Conservation (phyloP, 768 basidiomycete genomes). For the Kwoniella bestiolae region DNA sequence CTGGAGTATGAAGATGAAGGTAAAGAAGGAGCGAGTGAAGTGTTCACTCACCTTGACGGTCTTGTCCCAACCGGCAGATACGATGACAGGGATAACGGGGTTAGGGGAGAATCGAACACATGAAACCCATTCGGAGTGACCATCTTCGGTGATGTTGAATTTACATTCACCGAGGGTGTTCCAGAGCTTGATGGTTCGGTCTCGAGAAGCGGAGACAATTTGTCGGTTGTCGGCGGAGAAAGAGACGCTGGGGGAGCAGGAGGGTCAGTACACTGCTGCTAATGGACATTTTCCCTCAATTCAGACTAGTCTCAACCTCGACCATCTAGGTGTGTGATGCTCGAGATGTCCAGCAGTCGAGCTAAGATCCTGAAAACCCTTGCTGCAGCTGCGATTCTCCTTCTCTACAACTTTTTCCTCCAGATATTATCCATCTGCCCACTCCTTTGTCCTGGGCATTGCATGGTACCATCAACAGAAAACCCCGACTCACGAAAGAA, state of each 20-base stretch:
- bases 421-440: no score
- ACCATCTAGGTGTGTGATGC: no score
- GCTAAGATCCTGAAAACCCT: no score
- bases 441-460: background rate
- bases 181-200: slow-evolving; percentile 98
- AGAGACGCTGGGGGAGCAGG: slow-evolving; percentile 66
- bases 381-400: no score
- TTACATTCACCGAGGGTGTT: slow-evolving; percentile 99
- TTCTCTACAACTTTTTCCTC: no score
- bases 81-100: slow-evolving; percentile 94
- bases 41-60: slow-evolving; percentile 85
- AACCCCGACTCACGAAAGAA: slow-evolving; percentile 67
- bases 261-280: background rate
- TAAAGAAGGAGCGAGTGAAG: slow-evolving; percentile 20
- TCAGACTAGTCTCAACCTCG: no score
- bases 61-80: slow-evolving; percentile 99
- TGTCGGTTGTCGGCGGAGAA: slow-evolving; percentile 99
- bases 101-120: slow-evolving; percentile 99
- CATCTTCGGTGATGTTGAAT: slow-evolving; percentile 98
- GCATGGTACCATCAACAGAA: no score
- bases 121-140: slow-evolving; percentile 98
- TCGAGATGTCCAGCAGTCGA: no score
- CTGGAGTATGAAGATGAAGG: background rate
- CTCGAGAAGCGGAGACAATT: slow-evolving; percentile 97
- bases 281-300: background rate